Evolutionary conservation across 768 basidiomycete species (phyloP).

Genomic region (Tylopilus sp.): DNA sequence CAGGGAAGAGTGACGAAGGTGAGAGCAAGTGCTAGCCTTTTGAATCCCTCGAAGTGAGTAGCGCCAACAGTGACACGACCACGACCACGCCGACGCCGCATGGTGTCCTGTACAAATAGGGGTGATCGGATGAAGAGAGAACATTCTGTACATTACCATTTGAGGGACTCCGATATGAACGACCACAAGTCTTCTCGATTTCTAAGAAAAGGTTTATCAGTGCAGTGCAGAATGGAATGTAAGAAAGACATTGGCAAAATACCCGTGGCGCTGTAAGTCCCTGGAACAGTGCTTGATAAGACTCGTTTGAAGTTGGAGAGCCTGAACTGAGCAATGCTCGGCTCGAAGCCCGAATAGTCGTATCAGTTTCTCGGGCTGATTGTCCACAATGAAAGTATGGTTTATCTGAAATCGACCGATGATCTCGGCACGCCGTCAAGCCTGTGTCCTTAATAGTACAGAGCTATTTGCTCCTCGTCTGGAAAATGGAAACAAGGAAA

Average conservation of each 20-base stretch:
- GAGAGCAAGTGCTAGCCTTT: conserved; percentile 2
- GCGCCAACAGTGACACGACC: conserved; percentile 14
- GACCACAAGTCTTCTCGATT: conserved; percentile 14
- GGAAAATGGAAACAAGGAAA: too few relatives aligned
- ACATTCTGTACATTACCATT: conserved; percentile 9
- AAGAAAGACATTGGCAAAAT: conserved; percentile 3
- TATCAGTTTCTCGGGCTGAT: neutral
- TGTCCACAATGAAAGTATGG: too few relatives aligned
- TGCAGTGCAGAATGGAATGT: conserved; percentile 1
- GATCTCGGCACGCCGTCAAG: neutral
- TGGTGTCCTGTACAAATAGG: conserved; percentile 3
- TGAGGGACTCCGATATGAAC: conserved; percentile 2
- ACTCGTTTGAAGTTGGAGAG: neutral
- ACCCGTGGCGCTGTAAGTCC: neutral
- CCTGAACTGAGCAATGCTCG: neutral
- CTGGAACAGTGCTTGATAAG: neutral
- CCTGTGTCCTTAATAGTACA: neutral
- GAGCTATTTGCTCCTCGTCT: neutral
- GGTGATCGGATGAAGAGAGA: conserved; percentile 9
- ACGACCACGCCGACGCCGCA: conserved; percentile 18
- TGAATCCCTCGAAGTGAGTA: conserved; percentile 6
- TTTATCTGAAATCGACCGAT: neutral
- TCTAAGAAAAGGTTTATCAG: conserved; percentile 4
- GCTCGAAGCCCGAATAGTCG: neutral
- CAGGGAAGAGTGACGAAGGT: neutral